Conservation (phyloP, 2,329 filamentous ascomycete genomes). For the Colletotrichum viniferum region DNA sequence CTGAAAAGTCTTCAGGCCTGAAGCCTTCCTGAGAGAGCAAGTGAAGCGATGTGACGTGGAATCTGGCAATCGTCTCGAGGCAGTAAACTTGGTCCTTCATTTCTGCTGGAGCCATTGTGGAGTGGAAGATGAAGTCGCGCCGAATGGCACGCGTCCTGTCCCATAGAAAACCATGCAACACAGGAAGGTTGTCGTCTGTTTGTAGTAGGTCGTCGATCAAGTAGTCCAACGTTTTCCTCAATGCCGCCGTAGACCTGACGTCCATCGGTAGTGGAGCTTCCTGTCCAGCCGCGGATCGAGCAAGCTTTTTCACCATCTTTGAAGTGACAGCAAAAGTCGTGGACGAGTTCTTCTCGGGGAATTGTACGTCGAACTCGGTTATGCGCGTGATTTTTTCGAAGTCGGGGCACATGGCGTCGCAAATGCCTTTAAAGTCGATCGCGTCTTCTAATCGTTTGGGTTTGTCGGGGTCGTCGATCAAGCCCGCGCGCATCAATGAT, state of each 20-base stretch:
- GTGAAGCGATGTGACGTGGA: slow-evolving; percentile 70
- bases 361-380: slow-evolving; percentile 62
- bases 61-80: slow-evolving; percentile 69
- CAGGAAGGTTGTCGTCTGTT: slow-evolving; percentile 57
- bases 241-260: slow-evolving; percentile 63
- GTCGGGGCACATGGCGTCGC: slow-evolving; percentile 73
- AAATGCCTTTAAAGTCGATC: slow-evolving; percentile 70
- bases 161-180: slow-evolving; percentile 69
- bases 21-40: slow-evolving; percentile 62
- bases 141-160: slow-evolving; percentile 71
- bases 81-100: slow-evolving; percentile 65
- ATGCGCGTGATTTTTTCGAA: slow-evolving; percentile 69
- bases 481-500: slow-evolving; percentile 61
- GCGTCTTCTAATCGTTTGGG: slow-evolving; percentile 66
- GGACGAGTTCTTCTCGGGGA: slow-evolving; percentile 54
- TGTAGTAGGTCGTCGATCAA: slow-evolving; percentile 64
- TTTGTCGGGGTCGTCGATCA: slow-evolving; percentile 70
- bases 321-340: slow-evolving; percentile 51
- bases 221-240: slow-evolving; percentile 67
- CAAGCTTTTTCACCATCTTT: slow-evolving; percentile 70
- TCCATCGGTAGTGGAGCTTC: slow-evolving; percentile 72
- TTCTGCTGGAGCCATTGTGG: slow-evolving; percentile 61
- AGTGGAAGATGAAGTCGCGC: slow-evolving; percentile 72
- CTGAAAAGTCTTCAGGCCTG: slow-evolving; percentile 64
- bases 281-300: slow-evolving; percentile 70